phyloP scores from a whole-genome alignment of 1,284 basidiomycete genomes.

The Cutaneotrichosporon cavernicola region DNA sequence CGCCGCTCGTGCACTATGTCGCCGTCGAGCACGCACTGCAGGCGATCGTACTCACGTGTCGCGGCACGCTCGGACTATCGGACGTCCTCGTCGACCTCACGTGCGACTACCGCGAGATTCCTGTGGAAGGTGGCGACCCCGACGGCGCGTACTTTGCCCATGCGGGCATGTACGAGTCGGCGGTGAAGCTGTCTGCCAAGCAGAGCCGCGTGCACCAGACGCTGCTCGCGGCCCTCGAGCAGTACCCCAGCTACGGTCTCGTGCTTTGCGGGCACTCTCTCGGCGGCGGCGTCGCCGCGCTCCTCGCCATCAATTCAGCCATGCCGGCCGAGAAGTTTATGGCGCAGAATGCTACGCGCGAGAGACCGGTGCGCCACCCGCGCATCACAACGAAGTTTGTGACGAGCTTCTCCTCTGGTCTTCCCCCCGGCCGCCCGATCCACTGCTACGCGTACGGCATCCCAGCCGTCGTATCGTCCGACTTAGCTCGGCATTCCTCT shows the following conservation, averaged over 20 bases:
- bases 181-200: constrained; percentile 50
- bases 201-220: constrained; percentile 55
- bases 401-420: constrained; percentile 51
- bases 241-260: constrained; percentile 56
- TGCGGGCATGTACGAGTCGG: constrained; percentile 57
- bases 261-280: constrained; percentile 57
- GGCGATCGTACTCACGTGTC: constrained; percentile 56
- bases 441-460: constrained; percentile 56
- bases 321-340: constrained; percentile 43
- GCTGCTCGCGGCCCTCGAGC: constrained; percentile 50
- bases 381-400: constrained; percentile 55
- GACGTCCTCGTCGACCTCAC: constrained; percentile 59
- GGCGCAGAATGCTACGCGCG: constrained; percentile 30
- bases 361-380: constrained; percentile 40
- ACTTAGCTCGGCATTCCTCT: constrained; percentile 52
- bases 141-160: constrained; percentile 55
- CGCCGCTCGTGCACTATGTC: constrained; percentile 56
- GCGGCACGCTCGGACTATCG: constrained; percentile 56
- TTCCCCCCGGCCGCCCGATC: constrained; percentile 57
- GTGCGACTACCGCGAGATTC: constrained; percentile 55
- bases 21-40: constrained; percentile 55
- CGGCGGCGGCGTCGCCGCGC: constrained; percentile 57
- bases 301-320: constrained; percentile 49
- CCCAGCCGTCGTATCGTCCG: constrained; percentile 54
- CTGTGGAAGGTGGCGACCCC: constrained; percentile 51